Evolutionary conservation across 345 rosid species (phyloP), one percentile per base, ranked within the genome.

Genomic region (Brassica juncea): DNA sequence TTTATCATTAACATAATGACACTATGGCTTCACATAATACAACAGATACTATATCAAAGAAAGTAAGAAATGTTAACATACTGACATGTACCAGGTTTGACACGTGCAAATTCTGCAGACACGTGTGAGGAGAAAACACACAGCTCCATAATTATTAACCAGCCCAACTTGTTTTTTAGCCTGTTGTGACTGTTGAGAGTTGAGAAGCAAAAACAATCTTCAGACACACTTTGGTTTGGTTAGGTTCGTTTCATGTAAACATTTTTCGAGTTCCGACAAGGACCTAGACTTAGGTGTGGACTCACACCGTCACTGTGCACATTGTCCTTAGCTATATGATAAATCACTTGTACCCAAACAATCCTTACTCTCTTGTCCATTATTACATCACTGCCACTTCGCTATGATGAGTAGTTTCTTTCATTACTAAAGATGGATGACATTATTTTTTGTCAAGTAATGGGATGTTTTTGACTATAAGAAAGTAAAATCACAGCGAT

Each of bases 21-120:
- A 32, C 31, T 8, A 1, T 28, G 23, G 59, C 71, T 67, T 63
- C 68, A 32, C 39, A n/a, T n/a, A 14, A 14, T 5, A 27, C 27
- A 4, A 57, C 68, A 66, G 42, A 34, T 34, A 47, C 70, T 79
- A 67, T 71, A 76, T 68, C 32, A 34, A 62, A 49, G 49, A 58
- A 42, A 44, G 69, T 14, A 66, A 39, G 68, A 65, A 59, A 14
- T n/a, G 25, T 52, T 30, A 27, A 60, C 34, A 73, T 34, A 73
- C 78, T 73, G 82, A 73, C 78, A 80, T 66, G 82, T 80, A 74
- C 74, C 82, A 74, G 79, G 79, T 63, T 75, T 70, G 83, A 80
- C 83, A 71, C 80, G 83, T 80, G 83, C 76, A 74, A 31, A 19
- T 75, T 70, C 72, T 80, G 83, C 54, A 62, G 64, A 80, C 79